A percentile compares a stretch with the other conserved stretches of the same genome.
Evolutionary conservation across 192 early-diverging fungal species (phyloP).

Genomic region (Coemansia sp.): DNA sequence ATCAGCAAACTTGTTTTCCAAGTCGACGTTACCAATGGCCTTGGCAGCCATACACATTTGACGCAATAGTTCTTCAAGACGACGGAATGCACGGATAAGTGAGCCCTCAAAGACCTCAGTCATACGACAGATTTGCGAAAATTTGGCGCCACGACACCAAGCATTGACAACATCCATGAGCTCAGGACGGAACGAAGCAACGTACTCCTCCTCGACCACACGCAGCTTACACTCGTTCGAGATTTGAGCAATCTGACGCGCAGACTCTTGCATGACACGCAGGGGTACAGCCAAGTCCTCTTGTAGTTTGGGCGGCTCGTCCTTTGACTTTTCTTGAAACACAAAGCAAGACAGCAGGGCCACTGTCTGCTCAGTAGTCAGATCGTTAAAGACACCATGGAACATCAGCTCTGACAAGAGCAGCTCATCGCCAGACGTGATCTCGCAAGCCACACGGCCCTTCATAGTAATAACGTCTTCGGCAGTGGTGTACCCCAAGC

Average conservation of each 20-base stretch:
- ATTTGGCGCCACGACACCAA: constrained; percentile 91
- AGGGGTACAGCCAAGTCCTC: constrained; percentile 81
- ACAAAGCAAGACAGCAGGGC: constrained; percentile 92
- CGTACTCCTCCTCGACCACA: constrained; percentile 88
- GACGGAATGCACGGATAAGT: constrained; percentile 85
- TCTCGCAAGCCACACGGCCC: constrained; percentile 97
- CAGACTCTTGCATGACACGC: constrained; percentile 81
- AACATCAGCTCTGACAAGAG: constrained; percentile 97
- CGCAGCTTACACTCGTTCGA: constrained; percentile 86
- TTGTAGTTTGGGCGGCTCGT: constrained; percentile 58
- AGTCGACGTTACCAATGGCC: constrained; percentile 89
- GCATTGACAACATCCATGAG: constrained; percentile 95
- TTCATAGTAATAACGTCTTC: constrained; percentile 95
- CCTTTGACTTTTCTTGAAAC: constrained; percentile 75
- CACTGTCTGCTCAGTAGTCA: constrained; percentile 83
- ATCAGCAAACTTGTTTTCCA: constrained; percentile 94
- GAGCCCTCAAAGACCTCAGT: constrained; percentile 95
- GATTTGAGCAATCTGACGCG: constrained; percentile 81
- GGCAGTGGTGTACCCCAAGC: constrained; percentile 83
- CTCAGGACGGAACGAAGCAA: constrained; percentile 80
- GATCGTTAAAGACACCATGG: constrained; percentile 93
- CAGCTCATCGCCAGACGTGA: constrained; percentile 92
- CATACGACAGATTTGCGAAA: constrained; percentile 93
- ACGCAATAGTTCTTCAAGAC: constrained; percentile 87
- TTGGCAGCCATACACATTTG: constrained; percentile 92